Evolutionary conservation across 768 basidiomycete genomes (phyloP), one percentile per base, ranked within the genome.

Genomic region (Termitomyces sp.): DNA sequence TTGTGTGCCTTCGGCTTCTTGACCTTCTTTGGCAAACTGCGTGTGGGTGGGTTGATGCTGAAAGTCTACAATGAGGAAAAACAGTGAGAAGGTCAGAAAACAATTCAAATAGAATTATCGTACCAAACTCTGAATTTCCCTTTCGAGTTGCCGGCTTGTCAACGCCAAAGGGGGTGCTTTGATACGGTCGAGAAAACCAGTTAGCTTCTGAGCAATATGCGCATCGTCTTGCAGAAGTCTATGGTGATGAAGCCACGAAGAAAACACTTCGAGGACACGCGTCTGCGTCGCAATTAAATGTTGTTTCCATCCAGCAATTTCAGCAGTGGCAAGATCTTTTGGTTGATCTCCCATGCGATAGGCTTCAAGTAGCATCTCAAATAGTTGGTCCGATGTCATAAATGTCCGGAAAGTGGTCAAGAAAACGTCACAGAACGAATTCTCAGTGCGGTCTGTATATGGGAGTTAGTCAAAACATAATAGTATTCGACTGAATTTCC

Each of bases 331-430:
- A 22, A 90, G 65, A 9, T 72, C 73, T 36, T 81, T 79, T 10
- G 83, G 80, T 40, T 69, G 72, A 40, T 77, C 53, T 22, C n/a
- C 74, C 67, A 84, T 78, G 55, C 79, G 71, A 71, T 86, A 94
- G 16, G 82, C 79, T 40, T 83, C 78, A 18, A 85, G 72, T 32
- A 95, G 80, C 51, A 84, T 72, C 32, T 89, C 85, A 62, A 93
- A 85, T 2, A 95, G 70, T 43, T 78, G 73, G 43, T 84, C 79
- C 2, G 90, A 80, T 6, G 82, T 83, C 26, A 84, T 86, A 67
- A 95, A 93, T 0, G 90, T 88, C 54, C 85, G 79, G 73, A 90
- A 92, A 16, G 92, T 94, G 71, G 83, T 85, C 46, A 95, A 76
- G 74, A 96, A 95, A n/a, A 82, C 78, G 33, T 78, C 75, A 28